phyloP scores from a whole-genome alignment of 2,329 filamentous ascomycete genomes.

The Epichloe sp. region DNA sequence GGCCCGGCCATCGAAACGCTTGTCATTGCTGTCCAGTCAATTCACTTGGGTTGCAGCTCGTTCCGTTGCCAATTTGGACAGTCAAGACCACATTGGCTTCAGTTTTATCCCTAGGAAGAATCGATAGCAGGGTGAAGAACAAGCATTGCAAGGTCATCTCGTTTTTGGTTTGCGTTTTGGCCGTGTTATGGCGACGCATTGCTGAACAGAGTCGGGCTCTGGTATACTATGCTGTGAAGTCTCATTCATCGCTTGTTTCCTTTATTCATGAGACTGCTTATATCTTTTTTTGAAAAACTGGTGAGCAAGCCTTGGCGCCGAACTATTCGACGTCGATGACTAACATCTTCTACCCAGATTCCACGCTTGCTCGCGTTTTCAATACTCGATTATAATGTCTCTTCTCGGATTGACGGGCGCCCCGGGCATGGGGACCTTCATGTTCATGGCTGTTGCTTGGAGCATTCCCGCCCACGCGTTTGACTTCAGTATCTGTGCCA shows the following conservation, averaged over 20 bases:
- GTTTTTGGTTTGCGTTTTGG: not conserved
- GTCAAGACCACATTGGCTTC: not conserved
- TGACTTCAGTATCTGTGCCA: slow-evolving; percentile 21
- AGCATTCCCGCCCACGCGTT: slow-evolving; percentile 13
- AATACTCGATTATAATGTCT: not conserved
- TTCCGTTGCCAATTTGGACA: not conserved
- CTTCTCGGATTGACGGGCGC: not conserved
- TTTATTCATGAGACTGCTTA: slow-evolving; percentile 4
- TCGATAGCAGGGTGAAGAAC: not conserved
- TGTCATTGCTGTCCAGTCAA: not conserved
- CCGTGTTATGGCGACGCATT: slow-evolving; percentile 1
- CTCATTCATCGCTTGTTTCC: not conserved
- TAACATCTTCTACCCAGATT: not conserved
- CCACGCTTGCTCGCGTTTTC: not conserved
- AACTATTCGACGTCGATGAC: not conserved
- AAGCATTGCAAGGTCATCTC: not conserved
- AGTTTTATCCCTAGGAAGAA: not conserved
- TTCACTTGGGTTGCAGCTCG: not conserved
- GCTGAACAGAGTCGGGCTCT: not conserved
- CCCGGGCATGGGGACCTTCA: not conserved
- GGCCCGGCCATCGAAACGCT: not conserved
- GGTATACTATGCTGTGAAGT: slow-evolving; percentile 3
- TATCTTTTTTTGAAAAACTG: slow-evolving; percentile 2
- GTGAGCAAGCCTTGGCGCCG: not conserved
- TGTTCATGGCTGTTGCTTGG: slow-evolving; percentile 15